A percentile compares a stretch with the other conserved stretches of the same genome.
phyloP scores from a whole-genome alignment of 2,329 filamentous ascomycete species.

The Aspergillus sojae region DNA sequence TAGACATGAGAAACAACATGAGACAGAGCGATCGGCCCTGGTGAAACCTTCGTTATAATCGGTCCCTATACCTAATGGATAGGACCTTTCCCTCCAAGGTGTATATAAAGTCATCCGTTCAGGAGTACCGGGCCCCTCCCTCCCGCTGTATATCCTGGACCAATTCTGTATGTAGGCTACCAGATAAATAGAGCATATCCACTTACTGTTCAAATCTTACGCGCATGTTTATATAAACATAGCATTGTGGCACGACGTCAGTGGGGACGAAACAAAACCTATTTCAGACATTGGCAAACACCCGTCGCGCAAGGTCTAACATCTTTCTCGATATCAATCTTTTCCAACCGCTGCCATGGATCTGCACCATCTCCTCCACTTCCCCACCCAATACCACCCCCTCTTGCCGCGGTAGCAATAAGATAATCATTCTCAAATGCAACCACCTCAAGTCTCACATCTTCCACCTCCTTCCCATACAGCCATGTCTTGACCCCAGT shows the following conservation, averaged over 20 bases:
- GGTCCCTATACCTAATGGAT: neutral
- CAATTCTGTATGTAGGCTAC: neutral
- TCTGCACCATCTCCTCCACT: constrained; percentile 15
- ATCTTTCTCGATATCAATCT: constrained; percentile 52
- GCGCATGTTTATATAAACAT: neutral
- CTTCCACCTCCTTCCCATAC: constrained; percentile 48
- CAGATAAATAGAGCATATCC: neutral
- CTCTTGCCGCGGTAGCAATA: constrained; percentile 57
- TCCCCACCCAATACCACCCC: constrained; percentile 32
- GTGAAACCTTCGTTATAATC: neutral
- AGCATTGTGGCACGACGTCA: neutral
- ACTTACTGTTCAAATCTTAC: neutral
- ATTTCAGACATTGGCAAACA: constrained; percentile 36
- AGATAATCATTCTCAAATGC: constrained; percentile 62
- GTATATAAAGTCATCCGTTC: constrained; percentile 4
- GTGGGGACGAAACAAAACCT: neutral
- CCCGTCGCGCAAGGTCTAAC: constrained; percentile 45
- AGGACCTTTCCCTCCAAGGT: neutral
- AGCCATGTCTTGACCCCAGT: constrained; percentile 53
- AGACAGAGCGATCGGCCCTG: neutral
- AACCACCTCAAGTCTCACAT: constrained; percentile 61
- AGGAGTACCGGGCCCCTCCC: neutral
- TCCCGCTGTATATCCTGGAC: neutral
- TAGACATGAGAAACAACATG: neutral
- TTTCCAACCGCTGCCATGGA: constrained; percentile 44